A percentile compares a stretch with the other conserved stretches of the same genome.
phyloP scores from a whole-genome alignment of 2,329 filamentous ascomycete species.

The Aspergillus spinulosporus region DNA sequence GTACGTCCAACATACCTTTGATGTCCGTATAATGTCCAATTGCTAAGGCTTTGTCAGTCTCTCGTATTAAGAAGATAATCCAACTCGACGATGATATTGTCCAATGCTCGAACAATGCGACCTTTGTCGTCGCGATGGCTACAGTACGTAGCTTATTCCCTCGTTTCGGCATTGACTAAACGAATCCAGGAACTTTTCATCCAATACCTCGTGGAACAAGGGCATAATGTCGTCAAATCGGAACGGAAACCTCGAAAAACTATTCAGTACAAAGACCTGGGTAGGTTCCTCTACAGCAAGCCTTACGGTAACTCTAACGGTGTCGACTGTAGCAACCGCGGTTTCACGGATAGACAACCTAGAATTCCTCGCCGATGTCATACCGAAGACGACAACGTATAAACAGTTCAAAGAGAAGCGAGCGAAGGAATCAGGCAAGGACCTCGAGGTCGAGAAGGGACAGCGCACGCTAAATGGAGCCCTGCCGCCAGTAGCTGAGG shows the following conservation, averaged over 20 bases:
- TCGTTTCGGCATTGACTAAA: neutral
- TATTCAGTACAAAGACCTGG: slow-evolving; percentile 92
- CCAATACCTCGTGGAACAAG: slow-evolving; percentile 82
- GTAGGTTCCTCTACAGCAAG: slow-evolving; percentile 42
- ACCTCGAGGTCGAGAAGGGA: slow-evolving; percentile 37
- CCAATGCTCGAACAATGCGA: slow-evolving; percentile 87
- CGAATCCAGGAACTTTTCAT: slow-evolving; percentile 81
- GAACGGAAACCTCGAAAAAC: slow-evolving; percentile 91
- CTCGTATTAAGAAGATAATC: slow-evolving; percentile 95
- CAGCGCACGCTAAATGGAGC: slow-evolving; percentile 40
- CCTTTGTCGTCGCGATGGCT: slow-evolving; percentile 89
- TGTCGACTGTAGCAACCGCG: slow-evolving; percentile 64
- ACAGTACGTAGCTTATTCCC: slow-evolving; percentile 57
- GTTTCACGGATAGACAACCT: slow-evolving; percentile 88
- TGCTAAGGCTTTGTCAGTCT: slow-evolving; percentile 52
- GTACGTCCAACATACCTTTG: slow-evolving; percentile 55
- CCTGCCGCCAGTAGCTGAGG: slow-evolving; percentile 19
- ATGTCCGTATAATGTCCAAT: neutral
- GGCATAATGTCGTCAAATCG: slow-evolving; percentile 82
- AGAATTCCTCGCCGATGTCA: slow-evolving; percentile 88
- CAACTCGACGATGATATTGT: slow-evolving; percentile 80
- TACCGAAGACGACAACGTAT: slow-evolving; percentile 83
- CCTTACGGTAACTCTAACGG: slow-evolving; percentile 12
- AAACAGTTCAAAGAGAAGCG: slow-evolving; percentile 71
- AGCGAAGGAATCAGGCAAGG: slow-evolving; percentile 38